phyloP scores from a whole-genome alignment of 768 basidiomycete species.

The Kwoniella dendrophila region DNA sequence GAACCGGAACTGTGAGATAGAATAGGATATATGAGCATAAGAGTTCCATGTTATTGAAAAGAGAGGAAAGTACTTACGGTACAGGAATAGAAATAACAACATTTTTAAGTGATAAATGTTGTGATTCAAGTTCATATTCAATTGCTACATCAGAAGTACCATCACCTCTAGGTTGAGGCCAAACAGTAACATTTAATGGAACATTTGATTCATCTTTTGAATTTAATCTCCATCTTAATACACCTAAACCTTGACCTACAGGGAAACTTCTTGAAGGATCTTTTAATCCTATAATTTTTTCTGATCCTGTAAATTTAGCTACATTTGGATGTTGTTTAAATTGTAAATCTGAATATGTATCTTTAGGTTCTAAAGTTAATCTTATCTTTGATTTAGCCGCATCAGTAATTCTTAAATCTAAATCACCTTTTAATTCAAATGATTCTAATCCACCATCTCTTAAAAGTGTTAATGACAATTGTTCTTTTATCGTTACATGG shows the following conservation, averaged over 20 bases:
- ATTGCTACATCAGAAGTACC: constrained; percentile 94
- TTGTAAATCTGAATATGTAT: constrained; percentile 66
- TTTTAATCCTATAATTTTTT: constrained; percentile 75
- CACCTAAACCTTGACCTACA: constrained; percentile 76
- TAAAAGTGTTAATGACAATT: constrained; percentile 73
- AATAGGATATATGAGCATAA: background rate
- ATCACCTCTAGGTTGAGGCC: constrained; percentile 89
- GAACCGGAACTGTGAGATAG: constrained; percentile 25
- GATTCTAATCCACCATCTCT: constrained; percentile 89
- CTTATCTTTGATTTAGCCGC: constrained; percentile 71
- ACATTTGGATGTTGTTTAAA: constrained; percentile 98
- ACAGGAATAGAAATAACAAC: constrained; percentile 88
- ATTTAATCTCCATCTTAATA: constrained; percentile 88
- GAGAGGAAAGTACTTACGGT: constrained; percentile 66
- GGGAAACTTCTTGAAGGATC: constrained; percentile 82
- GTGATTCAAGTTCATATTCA: constrained; percentile 93
- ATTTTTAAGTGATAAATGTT: constrained; percentile 76
- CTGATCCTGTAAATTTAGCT: constrained; percentile 71
- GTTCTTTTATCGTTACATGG: constrained; percentile 82
- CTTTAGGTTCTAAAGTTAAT: constrained; percentile 64
- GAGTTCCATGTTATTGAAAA: background rate
- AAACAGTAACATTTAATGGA: constrained; percentile 92
- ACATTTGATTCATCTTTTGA: constrained; percentile 89
- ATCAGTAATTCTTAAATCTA: constrained; percentile 86
- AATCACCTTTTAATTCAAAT: constrained; percentile 90